Percentiles rank a stretch among this genome's conserved stretches.
Conservation (phyloP, 2,329 filamentous ascomycete species). For the Fusarium nisikadoi region DNA sequence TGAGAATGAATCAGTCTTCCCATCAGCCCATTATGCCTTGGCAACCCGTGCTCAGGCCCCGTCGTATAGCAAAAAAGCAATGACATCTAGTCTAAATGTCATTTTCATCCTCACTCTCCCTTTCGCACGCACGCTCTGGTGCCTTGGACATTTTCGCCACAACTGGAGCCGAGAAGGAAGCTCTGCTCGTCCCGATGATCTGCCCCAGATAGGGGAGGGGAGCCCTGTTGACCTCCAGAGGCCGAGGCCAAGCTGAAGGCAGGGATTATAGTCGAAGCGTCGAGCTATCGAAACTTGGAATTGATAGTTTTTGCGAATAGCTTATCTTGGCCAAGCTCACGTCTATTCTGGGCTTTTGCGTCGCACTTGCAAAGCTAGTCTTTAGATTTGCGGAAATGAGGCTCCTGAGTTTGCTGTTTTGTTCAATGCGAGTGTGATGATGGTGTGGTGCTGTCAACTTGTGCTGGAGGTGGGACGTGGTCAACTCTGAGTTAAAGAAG, state of each 20-base stretch:
- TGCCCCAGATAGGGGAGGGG: conserved; percentile 2
- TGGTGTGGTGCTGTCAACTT: conserved; percentile 9
- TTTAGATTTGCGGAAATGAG: conserved; percentile 5
- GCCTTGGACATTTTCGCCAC: conserved; percentile 6
- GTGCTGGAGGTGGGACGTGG: not conserved
- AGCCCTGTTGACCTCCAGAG: conserved; percentile 3
- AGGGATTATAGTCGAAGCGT: conserved; percentile 10
- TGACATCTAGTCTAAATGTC: not conserved
- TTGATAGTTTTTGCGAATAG: conserved; percentile 19
- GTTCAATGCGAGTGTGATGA: not conserved
- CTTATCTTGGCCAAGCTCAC: conserved; percentile 6
- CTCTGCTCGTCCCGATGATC: not conserved
- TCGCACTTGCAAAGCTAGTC: not conserved
- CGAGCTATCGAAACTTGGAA: conserved; percentile 25
- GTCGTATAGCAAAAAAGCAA: conserved; percentile 2
- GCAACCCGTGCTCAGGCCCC: not conserved
- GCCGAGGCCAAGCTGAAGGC: conserved; percentile 32
- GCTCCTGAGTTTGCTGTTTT: not conserved
- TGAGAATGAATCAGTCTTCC: not conserved
- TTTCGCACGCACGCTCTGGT: not conserved
- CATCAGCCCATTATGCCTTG: not conserved
- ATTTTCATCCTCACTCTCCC: not conserved
- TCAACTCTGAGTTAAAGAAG: conserved; percentile 25
- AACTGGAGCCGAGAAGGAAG: conserved; percentile 4
- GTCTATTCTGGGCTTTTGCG: conserved; percentile 1